Conservation (phyloP, 2,329 filamentous ascomycete genomes). For the Colletotrichum tofieldiae region DNA sequence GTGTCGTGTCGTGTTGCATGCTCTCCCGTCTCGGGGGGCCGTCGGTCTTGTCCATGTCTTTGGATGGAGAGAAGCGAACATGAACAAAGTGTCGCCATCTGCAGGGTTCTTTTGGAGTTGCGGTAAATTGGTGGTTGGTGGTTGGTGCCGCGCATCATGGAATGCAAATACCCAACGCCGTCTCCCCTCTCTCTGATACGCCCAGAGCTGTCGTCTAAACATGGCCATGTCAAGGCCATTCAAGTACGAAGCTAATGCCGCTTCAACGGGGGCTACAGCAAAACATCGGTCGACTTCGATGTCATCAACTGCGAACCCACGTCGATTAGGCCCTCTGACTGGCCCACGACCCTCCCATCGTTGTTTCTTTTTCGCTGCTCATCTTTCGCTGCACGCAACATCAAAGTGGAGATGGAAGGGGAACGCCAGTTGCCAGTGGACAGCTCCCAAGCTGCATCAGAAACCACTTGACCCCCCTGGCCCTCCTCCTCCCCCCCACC, state of each 20-base stretch:
- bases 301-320: conserved; percentile 29
- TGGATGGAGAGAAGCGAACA: conserved; percentile 6
- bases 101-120: conserved; percentile 4
- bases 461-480: background rate
- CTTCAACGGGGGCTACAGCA: conserved; percentile 13
- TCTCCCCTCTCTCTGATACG: background rate
- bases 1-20: background rate
- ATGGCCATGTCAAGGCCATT: conserved; percentile 14
- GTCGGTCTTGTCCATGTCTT: background rate
- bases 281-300: conserved; percentile 37
- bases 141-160: background rate
- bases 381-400: conserved; percentile 40
- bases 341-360: background rate
- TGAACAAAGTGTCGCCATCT: background rate
- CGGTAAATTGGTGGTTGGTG: background rate
- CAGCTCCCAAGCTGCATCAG: background rate
- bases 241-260: conserved; percentile 5
- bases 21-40: background rate
- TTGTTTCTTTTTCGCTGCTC: conserved; percentile 34
- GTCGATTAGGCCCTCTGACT: conserved; percentile 11
- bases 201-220: conserved; percentile 11
- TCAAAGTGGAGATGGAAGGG: conserved; percentile 10
- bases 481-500: background rate
- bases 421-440: background rate
- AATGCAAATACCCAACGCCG: background rate